A percentile compares a stretch with the other conserved stretches of the same genome.
phyloP scores from a whole-genome alignment of 140 eudicot genomes.

The Eryngium alpinum region DNA sequence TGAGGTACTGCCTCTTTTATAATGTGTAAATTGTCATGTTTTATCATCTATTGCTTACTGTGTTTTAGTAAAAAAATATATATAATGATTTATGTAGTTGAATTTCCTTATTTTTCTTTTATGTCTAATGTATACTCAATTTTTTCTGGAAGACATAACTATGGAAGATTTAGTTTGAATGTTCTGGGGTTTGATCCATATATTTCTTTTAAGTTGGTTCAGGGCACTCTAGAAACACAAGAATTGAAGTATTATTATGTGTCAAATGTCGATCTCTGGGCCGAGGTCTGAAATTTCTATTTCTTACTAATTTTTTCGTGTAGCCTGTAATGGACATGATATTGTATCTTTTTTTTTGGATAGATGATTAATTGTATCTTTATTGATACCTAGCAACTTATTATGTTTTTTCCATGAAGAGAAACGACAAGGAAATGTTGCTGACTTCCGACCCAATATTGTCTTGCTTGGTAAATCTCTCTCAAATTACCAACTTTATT shows the following conservation, averaged over 20 bases:
- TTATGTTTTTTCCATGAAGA: conserved; percentile 47
- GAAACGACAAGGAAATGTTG: conserved; percentile 45
- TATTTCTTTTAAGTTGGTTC: too few relatives aligned
- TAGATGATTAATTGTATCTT: background rate
- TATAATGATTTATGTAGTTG: background rate
- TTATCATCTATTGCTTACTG: background rate
- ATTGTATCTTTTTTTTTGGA: too few relatives aligned
- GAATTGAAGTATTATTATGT: background rate
- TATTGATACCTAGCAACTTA: background rate
- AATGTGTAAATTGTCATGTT: background rate
- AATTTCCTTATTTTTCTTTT: background rate
- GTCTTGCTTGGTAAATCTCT: conserved; percentile 68
- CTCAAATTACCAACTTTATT: too few relatives aligned
- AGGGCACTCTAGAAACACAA: background rate
- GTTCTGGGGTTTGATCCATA: too few relatives aligned
- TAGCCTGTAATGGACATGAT: background rate
- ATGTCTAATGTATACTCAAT: too few relatives aligned
- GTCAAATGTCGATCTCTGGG: background rate
- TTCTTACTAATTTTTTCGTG: background rate
- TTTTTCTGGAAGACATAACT: background rate
- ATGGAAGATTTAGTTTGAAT: background rate
- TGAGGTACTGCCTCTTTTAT: conserved; percentile 38
- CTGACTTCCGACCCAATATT: conserved; percentile 57
- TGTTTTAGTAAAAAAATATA: background rate
- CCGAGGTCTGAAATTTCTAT: background rate